Percentiles rank a stretch among this genome's conserved stretches.
These are phyloP conservation scores for Zygosaccharomyces pseudobailii DNA, from an alignment of 1,139 yeast genomes.

Conservation along the genomic window DNA sequence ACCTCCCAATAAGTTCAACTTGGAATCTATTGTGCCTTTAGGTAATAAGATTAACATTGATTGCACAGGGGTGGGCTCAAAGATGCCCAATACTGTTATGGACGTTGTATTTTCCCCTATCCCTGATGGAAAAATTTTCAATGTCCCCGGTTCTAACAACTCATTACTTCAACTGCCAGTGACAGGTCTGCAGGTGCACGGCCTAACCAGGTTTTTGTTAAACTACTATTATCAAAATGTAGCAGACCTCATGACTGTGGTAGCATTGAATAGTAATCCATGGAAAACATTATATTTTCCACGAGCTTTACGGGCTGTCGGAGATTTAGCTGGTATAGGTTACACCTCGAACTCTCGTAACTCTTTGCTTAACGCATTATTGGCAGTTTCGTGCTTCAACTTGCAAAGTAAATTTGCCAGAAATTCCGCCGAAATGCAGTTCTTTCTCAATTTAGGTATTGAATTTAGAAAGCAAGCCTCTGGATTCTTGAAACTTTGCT, in stretches of 20 bases:
- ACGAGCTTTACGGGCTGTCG: slow-evolving; percentile 68
- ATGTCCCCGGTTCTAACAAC: slow-evolving; percentile 44
- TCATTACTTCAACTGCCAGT: slow-evolving; percentile 53
- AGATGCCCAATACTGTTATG: slow-evolving; percentile 40
- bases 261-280: slow-evolving; percentile 75
- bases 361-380: slow-evolving; percentile 69
- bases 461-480: slow-evolving; percentile 72
- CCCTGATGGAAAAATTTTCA: slow-evolving; percentile 24
- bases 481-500: slow-evolving; percentile 61
- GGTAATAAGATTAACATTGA: slow-evolving; percentile 13
- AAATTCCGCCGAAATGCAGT: slow-evolving; percentile 51
- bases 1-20: background rate
- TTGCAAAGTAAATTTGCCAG: slow-evolving; percentile 59
- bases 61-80: slow-evolving; percentile 16
- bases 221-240: slow-evolving; percentile 75
- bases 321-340: slow-evolving; percentile 74
- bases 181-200: slow-evolving; percentile 59
- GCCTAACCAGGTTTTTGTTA: slow-evolving; percentile 62
- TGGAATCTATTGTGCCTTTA: slow-evolving; percentile 1
- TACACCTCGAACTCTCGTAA: slow-evolving; percentile 71
- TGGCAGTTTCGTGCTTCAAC: slow-evolving; percentile 81
- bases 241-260: slow-evolving; percentile 84
- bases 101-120: slow-evolving; percentile 23
- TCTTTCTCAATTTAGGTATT: slow-evolving; percentile 66
- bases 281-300: slow-evolving; percentile 87